Evolutionary conservation across 2,329 filamentous ascomycete species (phyloP), one percentile per base, ranked within the genome.

Genomic region (Trichoderma sp.): DNA sequence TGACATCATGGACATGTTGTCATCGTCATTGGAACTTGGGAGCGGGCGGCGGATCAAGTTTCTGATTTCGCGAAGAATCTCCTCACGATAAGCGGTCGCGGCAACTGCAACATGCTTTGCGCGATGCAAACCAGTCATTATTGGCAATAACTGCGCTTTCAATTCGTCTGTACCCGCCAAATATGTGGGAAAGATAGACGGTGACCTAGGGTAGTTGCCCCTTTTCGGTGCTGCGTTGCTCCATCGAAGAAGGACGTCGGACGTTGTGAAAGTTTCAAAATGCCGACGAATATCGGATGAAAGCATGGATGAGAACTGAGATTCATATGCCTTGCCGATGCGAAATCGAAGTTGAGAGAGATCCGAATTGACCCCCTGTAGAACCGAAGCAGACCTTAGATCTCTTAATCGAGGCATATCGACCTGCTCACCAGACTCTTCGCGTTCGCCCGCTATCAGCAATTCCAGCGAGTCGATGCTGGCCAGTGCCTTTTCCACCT

Each of bases 21-120:
- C 96, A 75, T 98, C 95, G 73, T 99, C 96, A 76, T 90, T 96
- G 12, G 95, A 97, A 78, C 94, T 97, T 0, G 96, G 96, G 51
- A 99, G 86, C 28, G 95, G 92, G 71, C 90, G 89, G 69, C 94
- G 89, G 64, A 99, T 95, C 63, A 98, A 85, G 39, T 89, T 90
- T 76, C 95, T 92, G 79, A 98, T 91, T 81, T 99, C 96, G 64
- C 93, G 91, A 73, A 97, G 84, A 14, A 97, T 90, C 0, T 93
- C 88, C 53, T 97, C 94, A 74, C 95, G 90, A 80, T 96, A 98
- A 0, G 91, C 90, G 51, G 91, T 88, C n/a, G 94, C 93, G 24
- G 96, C 96, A 43, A 91, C 89, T 4, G 90, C 90, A 2, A 95
- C 92, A 77, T 96, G 91, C 74, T 91, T 91, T 28, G 94, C 93